These are phyloP conservation scores for Ziziphus jujuba DNA, from an alignment of 306 rosid species.

Conservation along the genomic window DNA sequence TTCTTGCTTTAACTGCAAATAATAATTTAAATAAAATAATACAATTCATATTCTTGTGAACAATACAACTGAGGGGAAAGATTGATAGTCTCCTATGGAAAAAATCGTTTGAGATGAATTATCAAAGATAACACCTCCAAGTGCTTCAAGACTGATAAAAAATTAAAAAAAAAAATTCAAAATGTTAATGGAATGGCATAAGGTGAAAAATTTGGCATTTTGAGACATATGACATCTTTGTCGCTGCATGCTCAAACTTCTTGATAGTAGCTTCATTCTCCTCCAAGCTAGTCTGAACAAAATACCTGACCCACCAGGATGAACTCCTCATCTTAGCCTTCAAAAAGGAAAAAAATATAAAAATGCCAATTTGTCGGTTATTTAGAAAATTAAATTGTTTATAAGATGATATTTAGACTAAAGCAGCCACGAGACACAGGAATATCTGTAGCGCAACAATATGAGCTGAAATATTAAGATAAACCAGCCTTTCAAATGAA, in stretches of 20 bases:
- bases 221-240: conserved; percentile 49
- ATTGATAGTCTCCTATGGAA: background rate
- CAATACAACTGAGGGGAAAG: background rate
- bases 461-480: too few species aligned
- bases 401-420: too few species aligned
- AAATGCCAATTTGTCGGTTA: background rate
- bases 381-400: too few species aligned
- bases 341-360: conserved; percentile 13
- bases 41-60: too few species aligned
- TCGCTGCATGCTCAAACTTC: conserved; percentile 58
- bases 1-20: too few species aligned
- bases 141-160: conserved; percentile 13
- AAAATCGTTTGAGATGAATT: too few species aligned
- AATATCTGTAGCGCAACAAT: too few species aligned
- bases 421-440: too few species aligned
- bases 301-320: conserved; percentile 64
- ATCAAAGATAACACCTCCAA: background rate
- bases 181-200: conserved; percentile 50
- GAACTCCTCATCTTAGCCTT: conserved; percentile 81
- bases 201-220: conserved; percentile 69
- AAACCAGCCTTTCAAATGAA: too few species aligned
- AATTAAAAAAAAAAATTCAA: background rate
- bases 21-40: too few species aligned
- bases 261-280: conserved; percentile 57
- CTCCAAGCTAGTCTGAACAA: conserved; percentile 54